A percentile compares a stretch with the other conserved stretches of the same genome.
Evolutionary conservation across 192 early-diverging fungal genomes (phyloP).

Genomic region (Entomortierella beljakovae): DNA sequence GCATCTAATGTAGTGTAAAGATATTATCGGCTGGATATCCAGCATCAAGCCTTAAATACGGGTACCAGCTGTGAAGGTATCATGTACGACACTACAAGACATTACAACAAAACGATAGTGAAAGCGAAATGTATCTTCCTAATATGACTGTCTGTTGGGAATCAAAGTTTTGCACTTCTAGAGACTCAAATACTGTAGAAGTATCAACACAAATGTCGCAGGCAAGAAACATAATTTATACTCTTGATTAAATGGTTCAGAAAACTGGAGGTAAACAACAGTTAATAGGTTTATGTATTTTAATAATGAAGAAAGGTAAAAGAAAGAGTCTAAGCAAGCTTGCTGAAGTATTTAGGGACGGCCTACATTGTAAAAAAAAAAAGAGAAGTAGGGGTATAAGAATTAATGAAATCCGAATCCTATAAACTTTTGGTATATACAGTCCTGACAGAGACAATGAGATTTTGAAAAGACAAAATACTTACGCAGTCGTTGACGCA

Average conservation of each 20-base stretch:
- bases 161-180: no score
- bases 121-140: no score
- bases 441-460: not conserved
- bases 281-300: not conserved
- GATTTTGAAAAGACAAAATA: constrained; percentile 24
- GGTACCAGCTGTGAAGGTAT: no score
- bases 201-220: not conserved
- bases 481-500: constrained; percentile 86
- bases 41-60: no score
- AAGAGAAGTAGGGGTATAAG: not conserved
- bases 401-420: not conserved
- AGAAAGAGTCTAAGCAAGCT: constrained; percentile 41
- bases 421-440: not conserved
- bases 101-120: no score
- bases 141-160: no score
- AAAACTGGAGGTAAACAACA: no score
- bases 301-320: constrained; percentile 4
- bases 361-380: constrained; percentile 14
- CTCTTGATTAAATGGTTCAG: not conserved
- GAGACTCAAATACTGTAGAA: no score
- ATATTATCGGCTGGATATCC: no score
- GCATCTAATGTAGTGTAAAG: no score
- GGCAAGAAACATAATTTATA: no score
- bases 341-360: constrained; percentile 48
- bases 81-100: no score